These are phyloP conservation scores for Trypethelium eluteriae DNA, from an alignment of 495 filamentous ascomycete genomes.

Conservation along the genomic window DNA sequence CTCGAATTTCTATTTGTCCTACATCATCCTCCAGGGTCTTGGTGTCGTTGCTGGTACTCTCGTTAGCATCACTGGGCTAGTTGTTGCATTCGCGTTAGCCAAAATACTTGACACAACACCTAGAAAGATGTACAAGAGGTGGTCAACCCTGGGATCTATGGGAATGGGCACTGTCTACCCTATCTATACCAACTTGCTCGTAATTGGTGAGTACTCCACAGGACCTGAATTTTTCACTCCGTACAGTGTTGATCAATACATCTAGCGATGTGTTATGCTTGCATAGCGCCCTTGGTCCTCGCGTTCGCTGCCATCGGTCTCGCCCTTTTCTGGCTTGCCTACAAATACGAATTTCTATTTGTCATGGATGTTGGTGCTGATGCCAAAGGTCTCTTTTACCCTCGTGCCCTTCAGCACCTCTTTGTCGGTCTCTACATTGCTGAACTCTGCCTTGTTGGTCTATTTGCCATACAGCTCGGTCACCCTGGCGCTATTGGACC, in stretches of 20 bases:
- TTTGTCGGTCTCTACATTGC: slow-evolving; percentile 81
- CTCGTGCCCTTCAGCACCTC: slow-evolving; percentile 83
- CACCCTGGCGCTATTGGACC: slow-evolving; percentile 58
- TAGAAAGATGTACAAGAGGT: slow-evolving; percentile 65
- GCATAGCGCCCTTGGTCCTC: slow-evolving; percentile 83
- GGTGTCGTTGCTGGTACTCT: slow-evolving; percentile 69
- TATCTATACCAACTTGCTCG: slow-evolving; percentile 30
- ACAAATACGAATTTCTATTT: slow-evolving; percentile 91
- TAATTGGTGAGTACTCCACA: slow-evolving; percentile 20
- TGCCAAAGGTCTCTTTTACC: slow-evolving; percentile 78
- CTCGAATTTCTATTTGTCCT: slow-evolving; percentile 92
- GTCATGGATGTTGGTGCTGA: slow-evolving; percentile 79
- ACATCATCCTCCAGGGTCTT: slow-evolving; percentile 88
- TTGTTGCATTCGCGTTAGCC: slow-evolving; percentile 71
- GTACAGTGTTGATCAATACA: slow-evolving; percentile 51
- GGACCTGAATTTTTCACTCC: neutral
- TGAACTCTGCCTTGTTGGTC: slow-evolving; percentile 79
- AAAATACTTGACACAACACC: slow-evolving; percentile 63
- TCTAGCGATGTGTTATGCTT: slow-evolving; percentile 82
- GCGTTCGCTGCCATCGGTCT: slow-evolving; percentile 80
- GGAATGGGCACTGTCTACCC: slow-evolving; percentile 76
- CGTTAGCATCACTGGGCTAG: slow-evolving; percentile 68
- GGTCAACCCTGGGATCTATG: slow-evolving; percentile 54
- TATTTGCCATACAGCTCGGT: slow-evolving; percentile 62
- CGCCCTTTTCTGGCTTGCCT: slow-evolving; percentile 83